Percentiles rank a stretch among this genome's conserved stretches.
These are phyloP conservation scores for Hypoxylon intermedium DNA, from an alignment of 495 filamentous ascomycete species.

Conservation along the genomic window DNA sequence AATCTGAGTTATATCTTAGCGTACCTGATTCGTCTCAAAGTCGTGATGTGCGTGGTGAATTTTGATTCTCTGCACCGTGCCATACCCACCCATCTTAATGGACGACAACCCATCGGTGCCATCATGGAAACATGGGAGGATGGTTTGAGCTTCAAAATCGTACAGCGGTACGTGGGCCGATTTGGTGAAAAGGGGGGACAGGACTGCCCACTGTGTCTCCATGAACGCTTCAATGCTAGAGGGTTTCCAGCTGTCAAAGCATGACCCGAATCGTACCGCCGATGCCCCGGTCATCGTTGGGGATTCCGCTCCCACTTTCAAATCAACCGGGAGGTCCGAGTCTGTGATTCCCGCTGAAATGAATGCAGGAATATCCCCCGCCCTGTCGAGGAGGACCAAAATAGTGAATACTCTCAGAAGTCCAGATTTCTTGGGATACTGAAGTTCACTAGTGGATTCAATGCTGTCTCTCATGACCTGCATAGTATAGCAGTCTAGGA, in stretches of 20 bases:
- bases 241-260: slow-evolving; percentile 16
- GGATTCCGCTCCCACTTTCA: background rate
- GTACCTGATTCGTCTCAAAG: slow-evolving; percentile 9
- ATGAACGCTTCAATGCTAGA: slow-evolving; percentile 14
- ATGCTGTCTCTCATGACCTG: background rate
- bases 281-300: background rate
- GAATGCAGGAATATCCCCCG: slow-evolving; percentile 11
- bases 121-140: slow-evolving; percentile 10
- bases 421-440: background rate
- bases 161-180: slow-evolving; percentile 9
- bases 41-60: slow-evolving; percentile 23
- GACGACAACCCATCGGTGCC: background rate
- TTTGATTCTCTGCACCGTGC: slow-evolving; percentile 16
- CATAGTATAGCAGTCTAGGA: slow-evolving; percentile 14
- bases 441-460: background rate
- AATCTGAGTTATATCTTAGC: background rate
- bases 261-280: background rate
- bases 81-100: slow-evolving; percentile 4
- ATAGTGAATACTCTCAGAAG: slow-evolving; percentile 14
- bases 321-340: slow-evolving; percentile 20
- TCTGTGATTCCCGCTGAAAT: slow-evolving; percentile 16
- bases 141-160: background rate
- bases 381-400: slow-evolving; percentile 17
- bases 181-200: slow-evolving; percentile 13
- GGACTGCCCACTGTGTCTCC: slow-evolving; percentile 19